Base-by-base conservation (phyloP, 2,329 filamentous ascomycete genomes). In the Colletotrichum sp. region DNA sequence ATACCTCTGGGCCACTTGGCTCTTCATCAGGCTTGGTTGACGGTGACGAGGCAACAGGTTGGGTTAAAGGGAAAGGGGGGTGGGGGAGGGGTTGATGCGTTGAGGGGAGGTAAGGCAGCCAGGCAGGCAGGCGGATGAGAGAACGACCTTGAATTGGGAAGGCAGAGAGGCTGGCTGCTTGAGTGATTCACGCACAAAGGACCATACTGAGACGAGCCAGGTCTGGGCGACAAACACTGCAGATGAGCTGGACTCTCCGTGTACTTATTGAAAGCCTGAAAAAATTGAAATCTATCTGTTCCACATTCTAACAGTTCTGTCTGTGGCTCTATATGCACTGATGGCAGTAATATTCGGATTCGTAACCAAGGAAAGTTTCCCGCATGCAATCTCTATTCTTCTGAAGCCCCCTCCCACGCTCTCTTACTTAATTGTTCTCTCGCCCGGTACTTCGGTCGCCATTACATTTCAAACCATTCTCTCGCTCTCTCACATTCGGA, bases 281-380 rank as follows among this genome's bases (percentile, higher is more conserved):
- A 26, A 48, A 64, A 26, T 26, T 26, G 18, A 30, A 32, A 38
- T 75, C 58, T 65, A 73, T 66, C 28, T 60, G n/a, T 52, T 13
- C 60, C 48, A 28, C 73, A 76, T 38, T 73, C 73, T 73, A 73
- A 73, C 21, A 66, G 48, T 52, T 48, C 73, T 69, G 56, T 69
- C 58, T 67, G 36, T 73, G 43, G 43, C 32, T 76, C 65, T 76
- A 76, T 76, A 48, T 69, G 73, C 73, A 76, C 36, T 66, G 26
- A 38, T 61, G 58, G 65, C 65, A 69, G 43, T 32, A 58, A 58
- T 55, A 26, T 66, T 43, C 26, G 24, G 32, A 36, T 52, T 65
- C 64, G 18, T 38, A 66, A 36, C 32, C 65, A 76, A 73, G 64
- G 58, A 69, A 73, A 73, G 43, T 52, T 8, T 30, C 30, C 34